These are phyloP conservation scores for Haplographium delicatum DNA, from an alignment of 495 filamentous ascomycete species.

Conservation along the genomic window DNA sequence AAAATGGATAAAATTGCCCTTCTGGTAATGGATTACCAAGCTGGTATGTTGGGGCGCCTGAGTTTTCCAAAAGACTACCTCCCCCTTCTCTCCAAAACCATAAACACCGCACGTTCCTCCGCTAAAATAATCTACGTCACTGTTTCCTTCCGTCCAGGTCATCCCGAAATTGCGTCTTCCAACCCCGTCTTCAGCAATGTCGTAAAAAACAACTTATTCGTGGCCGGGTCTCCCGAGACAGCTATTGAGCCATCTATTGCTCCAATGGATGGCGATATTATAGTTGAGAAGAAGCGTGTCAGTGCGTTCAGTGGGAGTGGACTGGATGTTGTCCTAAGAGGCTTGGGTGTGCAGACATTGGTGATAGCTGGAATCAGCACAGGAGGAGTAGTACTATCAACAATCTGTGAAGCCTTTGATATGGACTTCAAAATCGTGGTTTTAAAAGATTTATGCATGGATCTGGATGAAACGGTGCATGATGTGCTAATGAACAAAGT, in stretches of 20 bases:
- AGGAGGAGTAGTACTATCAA: constrained; percentile 38
- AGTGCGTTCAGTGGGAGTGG: constrained; percentile 35
- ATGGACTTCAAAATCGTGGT: constrained; percentile 34
- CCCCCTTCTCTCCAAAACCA: constrained; percentile 20
- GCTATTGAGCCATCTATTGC: constrained; percentile 27
- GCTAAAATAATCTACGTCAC: constrained; percentile 31
- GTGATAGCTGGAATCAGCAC: constrained; percentile 33
- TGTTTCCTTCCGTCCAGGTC: constrained; percentile 31
- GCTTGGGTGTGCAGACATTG: constrained; percentile 25
- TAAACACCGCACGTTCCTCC: constrained; percentile 27
- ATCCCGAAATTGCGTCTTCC: constrained; percentile 28
- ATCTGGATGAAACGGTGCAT: constrained; percentile 33
- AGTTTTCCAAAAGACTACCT: constrained; percentile 22
- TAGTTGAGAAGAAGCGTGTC: constrained; percentile 33
- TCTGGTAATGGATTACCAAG: constrained; percentile 36
- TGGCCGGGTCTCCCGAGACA: constrained; percentile 20
- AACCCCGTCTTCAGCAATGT: constrained; percentile 25
- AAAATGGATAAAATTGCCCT: constrained; percentile 31
- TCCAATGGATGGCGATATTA: constrained; percentile 23
- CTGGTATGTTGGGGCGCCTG: constrained; percentile 25
- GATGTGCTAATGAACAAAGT: constrained; percentile 33
- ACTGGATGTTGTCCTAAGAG: constrained; percentile 34
- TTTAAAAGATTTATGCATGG: constrained; percentile 34
- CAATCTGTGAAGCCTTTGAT: constrained; percentile 34
- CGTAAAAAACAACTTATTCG: constrained; percentile 19